Evolutionary conservation across 1,284 basidiomycete species (phyloP), one percentile per base, ranked within the genome.

Genomic region (Apiotrichum porosum): DNA sequence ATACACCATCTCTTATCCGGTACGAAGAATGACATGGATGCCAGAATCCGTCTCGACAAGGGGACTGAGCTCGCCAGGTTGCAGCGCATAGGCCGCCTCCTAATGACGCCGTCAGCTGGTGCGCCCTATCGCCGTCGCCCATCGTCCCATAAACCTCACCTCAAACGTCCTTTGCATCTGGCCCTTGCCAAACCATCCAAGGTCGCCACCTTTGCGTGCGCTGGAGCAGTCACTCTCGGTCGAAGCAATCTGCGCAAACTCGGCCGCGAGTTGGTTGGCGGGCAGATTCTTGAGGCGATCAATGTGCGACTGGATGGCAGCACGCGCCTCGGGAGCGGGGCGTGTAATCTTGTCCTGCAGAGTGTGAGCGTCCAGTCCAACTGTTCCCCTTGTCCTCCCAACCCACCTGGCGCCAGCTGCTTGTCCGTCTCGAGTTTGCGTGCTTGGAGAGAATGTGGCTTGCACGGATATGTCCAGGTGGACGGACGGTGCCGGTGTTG

Each of bases 81-180:
- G 69, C 51, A 97, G 79, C 1, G 75, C 81, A 72, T 83, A 97
- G 9, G 92, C 81, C 4, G 88, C 88, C 19, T 95, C 89, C 76
- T 38, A 36, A 10, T 22, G 34, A 28, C 43, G 17, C 50, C 24
- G 37, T 47, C 39, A 47, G 32, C 28, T 18, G 8, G n/a, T n/a
- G n/a, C n/a, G n/a, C n/a, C n/a, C n/a, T n/a, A n/a, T n/a, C n/a
- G n/a, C n/a, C n/a, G n/a, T n/a, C n/a, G n/a, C n/a, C n/a, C n/a
- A n/a, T n/a, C n/a, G n/a, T n/a, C 24, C 39, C 32, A 12, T 6
- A 15, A 10, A 12, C 56, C 60, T 54, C 57, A 72, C 72, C 66
- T 97, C 93, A 67, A 99, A 99, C 19, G 90, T 84, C 74, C 90
- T 92, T 75, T 99, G 95, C 95, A 99, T 99, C 77, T 89, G 85